phyloP scores from a whole-genome alignment of 345 rosid species.

The Physaria fendleri region DNA sequence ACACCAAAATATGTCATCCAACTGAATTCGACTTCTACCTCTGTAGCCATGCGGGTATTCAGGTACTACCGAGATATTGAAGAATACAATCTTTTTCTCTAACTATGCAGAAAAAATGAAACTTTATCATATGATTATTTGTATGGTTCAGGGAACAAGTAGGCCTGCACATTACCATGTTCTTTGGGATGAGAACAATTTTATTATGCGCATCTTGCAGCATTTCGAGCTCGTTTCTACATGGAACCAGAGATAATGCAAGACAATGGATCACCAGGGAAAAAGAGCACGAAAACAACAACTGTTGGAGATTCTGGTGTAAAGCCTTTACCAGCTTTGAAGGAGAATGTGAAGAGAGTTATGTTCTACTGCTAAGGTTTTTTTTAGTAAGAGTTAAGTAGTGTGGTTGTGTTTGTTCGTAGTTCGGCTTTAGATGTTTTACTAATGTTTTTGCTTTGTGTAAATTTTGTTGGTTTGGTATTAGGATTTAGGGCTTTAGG shows the following conservation, averaged over 20 bases:
- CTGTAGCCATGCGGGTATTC: constrained; percentile 98
- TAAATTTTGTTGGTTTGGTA: constrained; percentile 5
- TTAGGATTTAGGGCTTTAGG: background rate
- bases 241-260: constrained; percentile 75
- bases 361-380: constrained; percentile 98
- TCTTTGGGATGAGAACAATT: constrained; percentile 97
- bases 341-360: constrained; percentile 96
- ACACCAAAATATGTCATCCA: constrained; percentile 93
- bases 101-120: background rate
- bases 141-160: constrained; percentile 73
- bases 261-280: constrained; percentile 56
- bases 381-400: too few relatives aligned
- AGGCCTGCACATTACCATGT: constrained; percentile 99
- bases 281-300: constrained; percentile 37
- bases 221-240: constrained; percentile 96
- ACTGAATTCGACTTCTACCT: constrained; percentile 95
- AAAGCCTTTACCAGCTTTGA: constrained; percentile 85
- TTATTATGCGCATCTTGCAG: constrained; percentile 97
- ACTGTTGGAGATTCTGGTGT: constrained; percentile 44
- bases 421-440: background rate
- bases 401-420: background rate
- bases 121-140: background rate
- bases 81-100: constrained; percentile 29
- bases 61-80: constrained; percentile 49
- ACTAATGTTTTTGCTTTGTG: background rate